Evolutionary conservation across 208 protist genomes (phyloP).

Genomic region (Entamoeba dispar): DNA sequence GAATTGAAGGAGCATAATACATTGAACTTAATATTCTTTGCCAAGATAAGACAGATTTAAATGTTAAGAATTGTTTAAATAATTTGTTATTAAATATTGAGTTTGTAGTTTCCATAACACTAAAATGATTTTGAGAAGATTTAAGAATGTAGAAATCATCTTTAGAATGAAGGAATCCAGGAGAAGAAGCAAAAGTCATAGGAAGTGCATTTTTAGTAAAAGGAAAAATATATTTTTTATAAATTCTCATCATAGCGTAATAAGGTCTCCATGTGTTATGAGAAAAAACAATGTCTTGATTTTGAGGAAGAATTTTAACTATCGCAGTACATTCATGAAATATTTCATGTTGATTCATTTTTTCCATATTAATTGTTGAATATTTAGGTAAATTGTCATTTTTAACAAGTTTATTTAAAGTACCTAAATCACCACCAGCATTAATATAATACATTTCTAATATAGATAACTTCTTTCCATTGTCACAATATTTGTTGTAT

Average conservation of each 20-base stretch:
- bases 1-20: slow-evolving; percentile 26
- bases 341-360: neutral
- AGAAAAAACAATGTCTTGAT: neutral
- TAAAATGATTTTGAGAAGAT: neutral
- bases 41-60: slow-evolving; percentile 36
- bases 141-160: neutral
- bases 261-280: neutral
- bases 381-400: neutral
- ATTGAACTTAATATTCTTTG: slow-evolving; percentile 46
- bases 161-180: neutral
- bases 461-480: neutral
- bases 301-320: neutral
- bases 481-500: neutral
- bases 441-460: neutral
- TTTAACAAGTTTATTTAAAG: neutral
- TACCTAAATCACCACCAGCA: neutral
- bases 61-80: neutral
- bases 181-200: neutral
- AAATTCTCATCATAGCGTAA: neutral
- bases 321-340: neutral
- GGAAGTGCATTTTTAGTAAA: neutral
- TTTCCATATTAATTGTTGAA: neutral
- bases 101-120: neutral
- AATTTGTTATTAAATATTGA: neutral
- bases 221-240: neutral